phyloP scores from a whole-genome alignment of 257 asterid species.

The Penstemon barbatus region DNA sequence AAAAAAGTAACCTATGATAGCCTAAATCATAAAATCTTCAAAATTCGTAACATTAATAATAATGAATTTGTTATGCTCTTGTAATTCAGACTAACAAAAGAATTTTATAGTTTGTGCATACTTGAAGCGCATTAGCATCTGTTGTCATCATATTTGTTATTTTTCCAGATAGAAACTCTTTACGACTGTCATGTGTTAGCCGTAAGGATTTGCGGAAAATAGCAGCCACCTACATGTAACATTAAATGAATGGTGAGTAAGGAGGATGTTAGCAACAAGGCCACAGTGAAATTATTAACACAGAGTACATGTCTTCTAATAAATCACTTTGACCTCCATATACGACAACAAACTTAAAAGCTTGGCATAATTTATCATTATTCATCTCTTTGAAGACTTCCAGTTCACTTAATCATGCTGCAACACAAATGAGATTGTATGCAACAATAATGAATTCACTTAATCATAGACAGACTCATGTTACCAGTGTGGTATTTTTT shows the following conservation, averaged over 20 bases:
- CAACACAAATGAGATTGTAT: no score
- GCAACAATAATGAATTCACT: no score
- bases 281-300: neutral
- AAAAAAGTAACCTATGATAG: neutral
- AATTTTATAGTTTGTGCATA: constrained; percentile 29
- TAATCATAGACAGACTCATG: no score
- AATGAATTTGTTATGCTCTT: constrained; percentile 2
- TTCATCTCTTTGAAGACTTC: neutral
- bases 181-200: constrained; percentile 78
- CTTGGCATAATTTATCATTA: constrained; percentile 1
- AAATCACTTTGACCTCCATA: neutral
- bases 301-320: neutral
- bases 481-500: no score
- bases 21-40: neutral
- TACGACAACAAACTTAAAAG: neutral
- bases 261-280: constrained; percentile 7
- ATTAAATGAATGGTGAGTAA: constrained; percentile 18
- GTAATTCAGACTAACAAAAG: neutral
- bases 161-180: constrained; percentile 75
- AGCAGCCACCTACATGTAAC: constrained; percentile 66
- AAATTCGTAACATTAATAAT: constrained; percentile 1
- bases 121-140: constrained; percentile 93
- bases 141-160: constrained; percentile 85
- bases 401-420: neutral
- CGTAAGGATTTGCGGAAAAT: constrained; percentile 74